A percentile compares a stretch with the other conserved stretches of the same genome.
Conservation (phyloP, 1,284 basidiomycete genomes). For the Pterula multifida region DNA sequence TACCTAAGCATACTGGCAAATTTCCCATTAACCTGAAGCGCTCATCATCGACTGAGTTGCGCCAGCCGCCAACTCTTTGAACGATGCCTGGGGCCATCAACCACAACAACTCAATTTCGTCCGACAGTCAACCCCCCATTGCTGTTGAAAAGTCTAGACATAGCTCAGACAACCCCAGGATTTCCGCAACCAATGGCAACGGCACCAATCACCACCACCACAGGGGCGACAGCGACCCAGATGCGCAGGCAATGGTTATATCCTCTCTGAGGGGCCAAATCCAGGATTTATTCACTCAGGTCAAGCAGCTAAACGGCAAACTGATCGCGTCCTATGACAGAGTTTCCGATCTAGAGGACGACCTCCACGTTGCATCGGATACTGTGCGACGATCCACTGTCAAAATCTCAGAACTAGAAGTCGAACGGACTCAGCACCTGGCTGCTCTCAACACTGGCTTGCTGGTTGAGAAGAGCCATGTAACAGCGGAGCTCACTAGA, state of each 20-base stretch:
- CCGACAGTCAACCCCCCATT: too few relatives aligned
- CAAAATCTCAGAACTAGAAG: slow-evolving; percentile 59
- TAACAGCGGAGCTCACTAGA: slow-evolving; percentile 84
- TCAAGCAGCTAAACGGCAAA: slow-evolving; percentile 84
- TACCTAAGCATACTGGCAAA: too few relatives aligned
- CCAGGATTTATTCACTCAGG: slow-evolving; percentile 79
- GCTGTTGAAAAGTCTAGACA: too few relatives aligned
- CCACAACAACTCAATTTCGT: too few relatives aligned
- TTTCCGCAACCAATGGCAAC: too few relatives aligned
- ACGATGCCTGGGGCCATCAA: too few relatives aligned
- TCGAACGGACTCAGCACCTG: slow-evolving; percentile 67
- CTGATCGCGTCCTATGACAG: slow-evolving; percentile 88
- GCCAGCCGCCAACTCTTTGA: too few relatives aligned
- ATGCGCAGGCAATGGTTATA: slow-evolving; percentile 69
- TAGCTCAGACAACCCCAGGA: too few relatives aligned
- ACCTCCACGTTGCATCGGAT: slow-evolving; percentile 58
- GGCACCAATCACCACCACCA: too few relatives aligned
- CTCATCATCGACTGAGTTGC: too few relatives aligned
- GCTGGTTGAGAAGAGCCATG: slow-evolving; percentile 85
- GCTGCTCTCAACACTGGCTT: slow-evolving; percentile 78
- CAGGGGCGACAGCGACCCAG: slow-evolving; percentile 23
- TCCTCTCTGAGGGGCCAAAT: slow-evolving; percentile 71
- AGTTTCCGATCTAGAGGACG: slow-evolving; percentile 88
- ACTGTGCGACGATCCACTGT: slow-evolving; percentile 45
- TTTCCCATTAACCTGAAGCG: too few relatives aligned